Conservation (phyloP, 176 grass and related monocot species). For the Zea luxurians region DNA sequence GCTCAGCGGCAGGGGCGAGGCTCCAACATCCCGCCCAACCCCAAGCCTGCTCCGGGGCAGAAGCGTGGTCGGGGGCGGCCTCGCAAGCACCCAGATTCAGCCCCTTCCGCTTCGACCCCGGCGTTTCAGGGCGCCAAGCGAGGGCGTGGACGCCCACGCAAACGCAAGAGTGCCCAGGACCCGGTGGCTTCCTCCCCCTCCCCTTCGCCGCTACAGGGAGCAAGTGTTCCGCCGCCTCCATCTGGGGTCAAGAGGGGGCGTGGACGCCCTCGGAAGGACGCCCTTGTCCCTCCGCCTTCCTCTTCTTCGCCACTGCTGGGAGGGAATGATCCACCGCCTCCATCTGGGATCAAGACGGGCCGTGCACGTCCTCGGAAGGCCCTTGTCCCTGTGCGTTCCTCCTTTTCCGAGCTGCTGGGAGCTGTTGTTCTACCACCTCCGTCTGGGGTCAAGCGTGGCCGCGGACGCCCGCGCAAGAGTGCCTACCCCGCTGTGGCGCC, state of each 20-base stretch:
- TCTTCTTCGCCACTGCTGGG: neutral
- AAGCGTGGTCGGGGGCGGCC: conserved; percentile 45
- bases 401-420: neutral
- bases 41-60: neutral
- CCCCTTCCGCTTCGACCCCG: neutral
- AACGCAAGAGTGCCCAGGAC: neutral
- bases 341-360: conserved; percentile 17
- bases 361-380: conserved; percentile 13
- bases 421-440: neutral
- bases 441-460: conserved; percentile 24
- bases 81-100: conserved; percentile 20
- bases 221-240: neutral
- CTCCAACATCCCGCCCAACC: conserved; percentile 22
- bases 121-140: neutral
- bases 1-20: neutral
- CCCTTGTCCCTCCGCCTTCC: neutral
- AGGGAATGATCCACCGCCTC: neutral
- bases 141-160: conserved; percentile 29
- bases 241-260: neutral
- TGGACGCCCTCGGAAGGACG: conserved; percentile 1
- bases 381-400: neutral
- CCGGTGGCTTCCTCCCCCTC: neutral
- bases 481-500: neutral
- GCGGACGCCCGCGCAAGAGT: conserved; percentile 28
- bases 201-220: neutral